Conservation (phyloP, 2,329 filamentous ascomycete species). For the Epicoccum sorghinum region DNA sequence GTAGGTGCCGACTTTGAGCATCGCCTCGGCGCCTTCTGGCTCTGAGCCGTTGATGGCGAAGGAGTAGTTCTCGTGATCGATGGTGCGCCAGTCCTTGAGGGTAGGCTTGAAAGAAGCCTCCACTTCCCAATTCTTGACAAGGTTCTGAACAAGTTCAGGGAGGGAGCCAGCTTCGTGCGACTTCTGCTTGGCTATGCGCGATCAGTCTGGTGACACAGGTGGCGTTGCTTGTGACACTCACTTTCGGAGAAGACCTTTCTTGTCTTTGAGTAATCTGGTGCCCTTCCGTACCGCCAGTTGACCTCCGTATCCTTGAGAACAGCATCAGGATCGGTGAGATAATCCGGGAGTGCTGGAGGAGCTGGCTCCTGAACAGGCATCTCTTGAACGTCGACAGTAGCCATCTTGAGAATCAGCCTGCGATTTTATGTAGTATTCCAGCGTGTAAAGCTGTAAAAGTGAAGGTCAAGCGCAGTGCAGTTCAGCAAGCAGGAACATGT, state of each 20-base stretch:
- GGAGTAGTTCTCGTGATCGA: slow-evolving; percentile 64
- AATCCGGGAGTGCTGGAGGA: slow-evolving; percentile 59
- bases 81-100: slow-evolving; percentile 68
- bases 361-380: slow-evolving; percentile 35
- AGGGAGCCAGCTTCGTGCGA: slow-evolving; percentile 63
- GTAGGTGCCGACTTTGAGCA: slow-evolving; percentile 72
- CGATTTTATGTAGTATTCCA: slow-evolving; percentile 1
- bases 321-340: slow-evolving; percentile 64
- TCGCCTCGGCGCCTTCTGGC: slow-evolving; percentile 64
- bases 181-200: slow-evolving; percentile 59
- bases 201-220: slow-evolving; percentile 3
- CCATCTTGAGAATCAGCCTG: slow-evolving; percentile 24
- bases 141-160: slow-evolving; percentile 67
- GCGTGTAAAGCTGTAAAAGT: neutral
- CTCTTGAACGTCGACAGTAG: slow-evolving; percentile 36
- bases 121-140: slow-evolving; percentile 76
- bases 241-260: slow-evolving; percentile 64
- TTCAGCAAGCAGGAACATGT: neutral
- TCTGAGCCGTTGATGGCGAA: slow-evolving; percentile 69
- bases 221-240: slow-evolving; percentile 44
- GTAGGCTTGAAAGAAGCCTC: slow-evolving; percentile 71
- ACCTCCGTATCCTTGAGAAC: slow-evolving; percentile 61
- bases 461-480: neutral
- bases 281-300: slow-evolving; percentile 65
- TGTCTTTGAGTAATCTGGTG: slow-evolving; percentile 70